A percentile compares a stretch with the other conserved stretches of the same genome.
These are phyloP conservation scores for Aureobasidium lini DNA, from an alignment of 2,329 filamentous ascomycete genomes.

Conservation along the genomic window DNA sequence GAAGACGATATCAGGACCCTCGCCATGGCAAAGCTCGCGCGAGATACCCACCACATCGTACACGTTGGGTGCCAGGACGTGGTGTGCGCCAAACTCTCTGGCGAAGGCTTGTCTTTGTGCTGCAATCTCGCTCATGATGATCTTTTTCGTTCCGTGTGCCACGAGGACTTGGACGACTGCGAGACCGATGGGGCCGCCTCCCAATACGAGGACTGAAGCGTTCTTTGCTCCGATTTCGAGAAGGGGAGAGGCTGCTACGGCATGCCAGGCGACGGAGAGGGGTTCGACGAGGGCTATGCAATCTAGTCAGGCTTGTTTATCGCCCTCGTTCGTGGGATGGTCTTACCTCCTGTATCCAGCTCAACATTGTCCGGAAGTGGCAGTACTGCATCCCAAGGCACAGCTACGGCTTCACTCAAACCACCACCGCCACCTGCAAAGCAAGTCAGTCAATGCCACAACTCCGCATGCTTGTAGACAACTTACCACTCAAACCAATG, in stretches of 20 bases:
- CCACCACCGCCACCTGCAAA: conserved; percentile 35
- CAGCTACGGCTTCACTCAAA: conserved; percentile 47
- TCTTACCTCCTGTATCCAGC: conserved; percentile 39
- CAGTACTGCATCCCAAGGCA: conserved; percentile 42
- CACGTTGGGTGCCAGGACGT: conserved; percentile 13
- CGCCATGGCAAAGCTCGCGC: conserved; percentile 6
- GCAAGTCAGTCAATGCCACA: neutral
- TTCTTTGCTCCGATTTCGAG: conserved; percentile 16
- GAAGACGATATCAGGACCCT: conserved; percentile 15
- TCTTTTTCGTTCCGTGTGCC: conserved; percentile 44
- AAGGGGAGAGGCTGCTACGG: conserved; percentile 44
- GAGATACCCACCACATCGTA: conserved; percentile 9
- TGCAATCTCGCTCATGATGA: conserved; percentile 51
- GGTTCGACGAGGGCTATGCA: conserved; percentile 53
- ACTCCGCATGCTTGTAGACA: neutral
- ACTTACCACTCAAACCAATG: conserved; percentile 13
- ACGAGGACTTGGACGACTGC: conserved; percentile 52
- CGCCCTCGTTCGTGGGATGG: neutral
- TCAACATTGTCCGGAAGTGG: conserved; percentile 46
- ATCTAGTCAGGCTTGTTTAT: neutral
- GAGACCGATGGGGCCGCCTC: conserved; percentile 57
- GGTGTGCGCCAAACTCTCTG: conserved; percentile 14
- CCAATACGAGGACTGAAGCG: conserved; percentile 22
- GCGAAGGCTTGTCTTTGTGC: conserved; percentile 12
- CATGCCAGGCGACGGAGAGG: conserved; percentile 58